phyloP scores from a whole-genome alignment of 202 grass and related monocot species.

The Panicum hallii region DNA sequence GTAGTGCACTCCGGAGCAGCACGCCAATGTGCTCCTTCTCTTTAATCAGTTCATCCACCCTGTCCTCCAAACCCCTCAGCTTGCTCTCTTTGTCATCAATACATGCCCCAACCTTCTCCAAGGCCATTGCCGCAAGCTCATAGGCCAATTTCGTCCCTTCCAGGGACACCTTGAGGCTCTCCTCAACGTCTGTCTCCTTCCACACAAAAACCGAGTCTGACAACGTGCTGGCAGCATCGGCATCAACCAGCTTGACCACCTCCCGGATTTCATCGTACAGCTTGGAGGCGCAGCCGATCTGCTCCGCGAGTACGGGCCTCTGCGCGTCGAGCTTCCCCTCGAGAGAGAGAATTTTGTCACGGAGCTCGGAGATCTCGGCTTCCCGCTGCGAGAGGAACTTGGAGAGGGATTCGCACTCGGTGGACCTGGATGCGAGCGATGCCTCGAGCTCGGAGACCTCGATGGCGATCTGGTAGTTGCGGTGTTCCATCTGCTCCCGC shows the following conservation, averaged over 20 bases:
- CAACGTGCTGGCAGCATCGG: slow-evolving; percentile 37
- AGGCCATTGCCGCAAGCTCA: slow-evolving; percentile 59
- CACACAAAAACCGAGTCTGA: slow-evolving; percentile 78
- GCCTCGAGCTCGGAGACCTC: slow-evolving; percentile 98
- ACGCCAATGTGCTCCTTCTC: slow-evolving; percentile 92
- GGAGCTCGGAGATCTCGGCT: slow-evolving; percentile 57
- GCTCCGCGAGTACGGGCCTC: slow-evolving; percentile 77
- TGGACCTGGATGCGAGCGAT: slow-evolving; percentile 53
- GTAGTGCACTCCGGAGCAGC: slow-evolving; percentile 75
- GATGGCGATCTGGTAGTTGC: slow-evolving; percentile 97
- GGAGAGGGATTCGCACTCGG: slow-evolving; percentile 60
- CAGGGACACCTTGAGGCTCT: slow-evolving; percentile 73
- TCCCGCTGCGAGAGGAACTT: slow-evolving; percentile 61
- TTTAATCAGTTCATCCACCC: slow-evolving; percentile 58
- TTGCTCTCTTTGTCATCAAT: slow-evolving; percentile 57
- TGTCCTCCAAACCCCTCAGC: slow-evolving; percentile 54
- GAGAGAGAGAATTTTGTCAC: slow-evolving; percentile 43
- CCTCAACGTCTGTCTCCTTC: slow-evolving; percentile 73
- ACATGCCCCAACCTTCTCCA: slow-evolving; percentile 61
- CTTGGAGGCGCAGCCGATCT: slow-evolving; percentile 74
- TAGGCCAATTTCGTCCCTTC: slow-evolving; percentile 69
- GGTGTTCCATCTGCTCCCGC: slow-evolving; percentile 71
- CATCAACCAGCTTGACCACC: slow-evolving; percentile 56
- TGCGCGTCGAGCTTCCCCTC: slow-evolving; percentile 71
- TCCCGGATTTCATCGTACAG: slow-evolving; percentile 68